Conservation (phyloP, 345 rosid genomes). For the Eucalyptus brandiana region DNA sequence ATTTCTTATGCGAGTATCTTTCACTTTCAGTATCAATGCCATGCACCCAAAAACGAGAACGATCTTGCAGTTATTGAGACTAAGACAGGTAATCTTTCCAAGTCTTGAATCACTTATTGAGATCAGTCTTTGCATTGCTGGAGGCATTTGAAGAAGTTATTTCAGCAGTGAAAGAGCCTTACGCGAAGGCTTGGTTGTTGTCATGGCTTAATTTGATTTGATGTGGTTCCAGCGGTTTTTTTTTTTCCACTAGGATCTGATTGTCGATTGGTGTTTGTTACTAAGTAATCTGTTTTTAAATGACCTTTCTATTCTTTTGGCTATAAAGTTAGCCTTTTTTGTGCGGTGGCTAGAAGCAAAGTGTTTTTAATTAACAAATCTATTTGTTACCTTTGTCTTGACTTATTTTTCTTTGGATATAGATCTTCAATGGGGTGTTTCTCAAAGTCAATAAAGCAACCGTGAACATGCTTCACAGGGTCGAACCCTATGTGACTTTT, state of each 20-base stretch:
- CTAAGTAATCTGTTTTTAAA: neutral
- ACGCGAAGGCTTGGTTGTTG: neutral
- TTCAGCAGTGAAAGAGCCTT: neutral
- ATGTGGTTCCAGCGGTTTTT: neutral
- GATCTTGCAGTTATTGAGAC: slow-evolving; percentile 69
- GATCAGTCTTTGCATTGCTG: neutral
- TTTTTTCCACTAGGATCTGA: neutral
- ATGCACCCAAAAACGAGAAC: slow-evolving; percentile 63
- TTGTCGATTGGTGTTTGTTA: neutral
- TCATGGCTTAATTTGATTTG: neutral
- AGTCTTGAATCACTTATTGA: neutral
- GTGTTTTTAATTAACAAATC: neutral
- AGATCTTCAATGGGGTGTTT: slow-evolving; percentile 89
- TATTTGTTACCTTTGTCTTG: neutral
- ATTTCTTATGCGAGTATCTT: neutral
- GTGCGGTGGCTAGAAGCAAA: neutral
- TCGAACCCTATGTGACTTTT: slow-evolving; percentile 78
- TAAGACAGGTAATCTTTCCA: slow-evolving; percentile 52
- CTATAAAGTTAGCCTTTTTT: neutral
- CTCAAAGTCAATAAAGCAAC: slow-evolving; percentile 67
- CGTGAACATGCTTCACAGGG: slow-evolving; percentile 69
- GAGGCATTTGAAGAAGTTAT: neutral
- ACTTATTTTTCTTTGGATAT: neutral
- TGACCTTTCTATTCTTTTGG: neutral
- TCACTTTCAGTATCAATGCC: slow-evolving; percentile 55